These are phyloP conservation scores for Sergeia podlipaevii DNA, from an alignment of 208 protist species.

Conservation along the genomic window DNA sequence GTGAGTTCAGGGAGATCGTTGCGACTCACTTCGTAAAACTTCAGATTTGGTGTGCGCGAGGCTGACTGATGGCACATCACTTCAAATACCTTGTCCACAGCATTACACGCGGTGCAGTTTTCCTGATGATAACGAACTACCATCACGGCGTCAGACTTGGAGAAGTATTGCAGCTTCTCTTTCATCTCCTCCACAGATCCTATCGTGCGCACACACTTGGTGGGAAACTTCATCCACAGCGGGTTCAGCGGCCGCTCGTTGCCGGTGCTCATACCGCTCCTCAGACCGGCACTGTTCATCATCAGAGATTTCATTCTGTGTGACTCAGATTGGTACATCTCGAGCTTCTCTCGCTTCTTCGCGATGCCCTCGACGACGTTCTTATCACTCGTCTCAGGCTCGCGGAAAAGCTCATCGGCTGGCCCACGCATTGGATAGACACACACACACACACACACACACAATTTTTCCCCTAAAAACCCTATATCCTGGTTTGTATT, in stretches of 20 bases:
- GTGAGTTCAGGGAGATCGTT: constrained; percentile 61
- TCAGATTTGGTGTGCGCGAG: constrained; percentile 39
- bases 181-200: constrained; percentile 61
- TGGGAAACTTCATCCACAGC: constrained; percentile 69
- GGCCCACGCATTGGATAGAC: constrained; percentile 12
- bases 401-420: constrained; percentile 17
- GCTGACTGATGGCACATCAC: constrained; percentile 69
- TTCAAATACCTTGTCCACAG: constrained; percentile 75
- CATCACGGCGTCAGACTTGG: constrained; percentile 70
- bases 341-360: constrained; percentile 40
- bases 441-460: too few relatives aligned
- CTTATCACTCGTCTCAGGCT: constrained; percentile 17
- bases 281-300: constrained; percentile 73
- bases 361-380: constrained; percentile 44
- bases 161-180: constrained; percentile 76
- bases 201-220: constrained; percentile 59
- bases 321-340: constrained; percentile 76
- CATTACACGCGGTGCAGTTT: constrained; percentile 84
- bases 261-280: constrained; percentile 40
- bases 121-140: constrained; percentile 81
- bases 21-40: constrained; percentile 77
- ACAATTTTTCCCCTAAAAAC: neutral
- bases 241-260: constrained; percentile 59
- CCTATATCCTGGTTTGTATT: neutral
- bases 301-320: constrained; percentile 82